Base-by-base conservation (phyloP, 306 rosid species). In the Hippophae gyantsensis region DNA sequence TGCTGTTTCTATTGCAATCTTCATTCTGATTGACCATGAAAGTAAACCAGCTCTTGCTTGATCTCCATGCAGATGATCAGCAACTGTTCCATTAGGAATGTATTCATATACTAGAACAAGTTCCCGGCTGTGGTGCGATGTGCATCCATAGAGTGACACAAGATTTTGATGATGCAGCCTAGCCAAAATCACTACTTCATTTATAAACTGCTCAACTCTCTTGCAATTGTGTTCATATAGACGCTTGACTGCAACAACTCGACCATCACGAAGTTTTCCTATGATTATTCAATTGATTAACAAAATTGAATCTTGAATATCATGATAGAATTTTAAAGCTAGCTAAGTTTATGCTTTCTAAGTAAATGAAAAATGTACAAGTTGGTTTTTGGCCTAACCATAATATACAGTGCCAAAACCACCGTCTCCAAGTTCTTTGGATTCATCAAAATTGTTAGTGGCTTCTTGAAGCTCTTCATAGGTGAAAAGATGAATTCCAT, bases 391-490 rank as follows among this genome's bases (percentile, higher is more conserved):
- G 41, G 60, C 56, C 65, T 48, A 67, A 92, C 98, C 98, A 66
- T 83, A 85, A 74, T 92, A 92, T 59, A 92, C 98, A n/a, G 86
- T 71, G 69, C 98, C 98, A 49, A 87, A 92, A 54, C 98, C 98
- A 53, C 98, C 98, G 14, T 87, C 96, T 13, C 98, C 98, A 67
- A 92, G 78, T 69, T 83, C 86, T 78, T 60, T 83, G 43, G 89
- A 76, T 52, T 80, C 55, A 66, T 85, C 74, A 65, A 92, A 92
- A 48, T 76, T 76, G n/a, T 78, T 63, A 5, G 96, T 87, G 47
- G 87, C 89, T 78, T 81, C 90, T 65, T 83, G 87, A n/a, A 92
- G 74, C 63, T 92, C 98, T 2, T 57, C 56, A 70, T 76, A 81
- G 71, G 67, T 85, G 71, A 87, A 92, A 52, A 92, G 80, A 60